Conservation (phyloP, 306 rosid species). For the Argentina anserina region DNA sequence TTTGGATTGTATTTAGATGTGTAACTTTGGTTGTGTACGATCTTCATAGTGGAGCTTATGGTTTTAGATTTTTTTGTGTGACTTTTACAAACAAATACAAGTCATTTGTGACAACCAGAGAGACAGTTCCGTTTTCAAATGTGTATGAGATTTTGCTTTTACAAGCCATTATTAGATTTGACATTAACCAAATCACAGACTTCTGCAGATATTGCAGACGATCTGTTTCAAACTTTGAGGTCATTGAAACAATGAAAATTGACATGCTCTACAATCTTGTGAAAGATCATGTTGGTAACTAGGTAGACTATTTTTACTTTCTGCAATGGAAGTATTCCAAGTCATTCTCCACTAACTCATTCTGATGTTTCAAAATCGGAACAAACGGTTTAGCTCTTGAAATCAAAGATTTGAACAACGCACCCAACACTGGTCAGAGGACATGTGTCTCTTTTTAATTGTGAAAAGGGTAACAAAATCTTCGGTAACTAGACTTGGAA, state of each 20-base stretch:
- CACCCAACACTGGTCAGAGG: constrained; percentile 12
- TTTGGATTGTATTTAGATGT: neutral
- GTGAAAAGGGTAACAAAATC: neutral
- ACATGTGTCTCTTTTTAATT: neutral
- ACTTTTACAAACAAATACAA: neutral
- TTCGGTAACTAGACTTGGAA: neutral
- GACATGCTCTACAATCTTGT: neutral
- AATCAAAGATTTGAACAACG: constrained; percentile 18
- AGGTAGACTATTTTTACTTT: neutral
- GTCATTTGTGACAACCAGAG: neutral
- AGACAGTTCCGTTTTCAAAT: neutral
- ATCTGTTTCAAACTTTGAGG: constrained; percentile 2
- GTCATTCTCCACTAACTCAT: constrained; percentile 1
- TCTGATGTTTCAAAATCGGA: neutral
- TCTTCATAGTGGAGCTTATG: neutral
- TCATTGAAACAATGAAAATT: neutral
- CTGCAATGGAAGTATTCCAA: neutral
- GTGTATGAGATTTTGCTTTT: neutral
- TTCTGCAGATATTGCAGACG: neutral
- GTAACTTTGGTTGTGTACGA: neutral
- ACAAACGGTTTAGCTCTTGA: neutral
- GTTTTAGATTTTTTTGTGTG: neutral
- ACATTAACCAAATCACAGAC: neutral
- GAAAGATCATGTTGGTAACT: neutral
- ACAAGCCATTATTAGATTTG: neutral